Evolutionary conservation across 768 basidiomycete genomes (phyloP).

Genomic region (Collybia sordida): DNA sequence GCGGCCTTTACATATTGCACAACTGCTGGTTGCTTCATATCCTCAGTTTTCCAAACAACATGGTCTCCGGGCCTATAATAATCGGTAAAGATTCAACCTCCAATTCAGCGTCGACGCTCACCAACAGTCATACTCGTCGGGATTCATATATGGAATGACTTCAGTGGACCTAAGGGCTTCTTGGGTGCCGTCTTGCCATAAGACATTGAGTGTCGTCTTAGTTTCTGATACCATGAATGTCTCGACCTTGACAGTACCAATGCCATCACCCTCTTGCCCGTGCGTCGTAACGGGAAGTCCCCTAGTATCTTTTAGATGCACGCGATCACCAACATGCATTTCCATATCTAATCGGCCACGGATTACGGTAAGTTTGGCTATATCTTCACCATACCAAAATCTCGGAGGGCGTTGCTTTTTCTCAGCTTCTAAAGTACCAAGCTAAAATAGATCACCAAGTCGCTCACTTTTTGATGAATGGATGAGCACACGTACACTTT

Average conservation of each 20-base stretch:
- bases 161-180: constrained; percentile 62
- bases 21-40: constrained; percentile 61
- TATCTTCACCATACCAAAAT: constrained; percentile 71
- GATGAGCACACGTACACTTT: constrained; percentile 58
- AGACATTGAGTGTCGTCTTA: constrained; percentile 61
- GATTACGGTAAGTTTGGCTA: constrained; percentile 63
- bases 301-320: constrained; percentile 51
- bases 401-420: constrained; percentile 63
- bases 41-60: constrained; percentile 81
- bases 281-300: constrained; percentile 61
- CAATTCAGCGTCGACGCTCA: constrained; percentile 30
- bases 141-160: constrained; percentile 79
- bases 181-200: constrained; percentile 86
- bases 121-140: constrained; percentile 94
- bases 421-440: constrained; percentile 57
- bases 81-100: constrained; percentile 9
- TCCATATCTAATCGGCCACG: constrained; percentile 59
- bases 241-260: constrained; percentile 49
- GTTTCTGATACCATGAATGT: constrained; percentile 70
- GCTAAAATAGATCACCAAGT: constrained; percentile 36
- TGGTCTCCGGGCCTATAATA: constrained; percentile 83
- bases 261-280: constrained; percentile 45
- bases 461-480: background rate
- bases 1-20: constrained; percentile 75
- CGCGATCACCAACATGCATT: constrained; percentile 73